These are phyloP conservation scores for Ophiosphaerella korrae DNA, from an alignment of 2,329 filamentous ascomycete species.

Conservation along the genomic window DNA sequence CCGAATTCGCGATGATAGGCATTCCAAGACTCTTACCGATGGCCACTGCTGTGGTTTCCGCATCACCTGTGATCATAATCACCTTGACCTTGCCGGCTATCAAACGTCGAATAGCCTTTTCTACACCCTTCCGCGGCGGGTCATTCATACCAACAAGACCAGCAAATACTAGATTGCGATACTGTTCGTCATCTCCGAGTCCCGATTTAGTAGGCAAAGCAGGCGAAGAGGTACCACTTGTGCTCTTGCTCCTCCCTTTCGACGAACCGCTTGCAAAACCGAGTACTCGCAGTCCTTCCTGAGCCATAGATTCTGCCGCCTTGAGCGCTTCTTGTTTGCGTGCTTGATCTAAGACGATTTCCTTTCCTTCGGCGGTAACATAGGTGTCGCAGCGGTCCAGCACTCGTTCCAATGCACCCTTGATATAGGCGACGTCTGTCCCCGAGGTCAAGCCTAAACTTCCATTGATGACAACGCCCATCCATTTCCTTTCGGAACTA, in stretches of 20 bases:
- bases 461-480: constrained; percentile 82
- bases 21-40: constrained; percentile 97
- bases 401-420: constrained; percentile 88
- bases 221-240: constrained; percentile 41
- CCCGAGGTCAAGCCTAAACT: constrained; percentile 57
- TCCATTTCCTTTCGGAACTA: constrained; percentile 98
- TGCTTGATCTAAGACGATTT: constrained; percentile 80
- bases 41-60: constrained; percentile 90
- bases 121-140: constrained; percentile 87
- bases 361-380: constrained; percentile 80
- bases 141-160: constrained; percentile 97
- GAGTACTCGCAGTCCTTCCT: constrained; percentile 85
- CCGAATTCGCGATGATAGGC: constrained; percentile 70
- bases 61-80: constrained; percentile 98
- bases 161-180: constrained; percentile 83
- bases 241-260: constrained; percentile 31
- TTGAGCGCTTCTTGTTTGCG: constrained; percentile 74
- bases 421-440: constrained; percentile 88
- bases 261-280: constrained; percentile 86
- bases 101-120: constrained; percentile 82
- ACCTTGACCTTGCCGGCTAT: constrained; percentile 96
- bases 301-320: constrained; percentile 85
- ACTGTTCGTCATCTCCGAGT: constrained; percentile 70
- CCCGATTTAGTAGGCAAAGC: constrained; percentile 26
- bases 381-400: constrained; percentile 89